phyloP scores from a whole-genome alignment of 495 filamentous ascomycete genomes.

The Aspergillus carlsbadensis region DNA sequence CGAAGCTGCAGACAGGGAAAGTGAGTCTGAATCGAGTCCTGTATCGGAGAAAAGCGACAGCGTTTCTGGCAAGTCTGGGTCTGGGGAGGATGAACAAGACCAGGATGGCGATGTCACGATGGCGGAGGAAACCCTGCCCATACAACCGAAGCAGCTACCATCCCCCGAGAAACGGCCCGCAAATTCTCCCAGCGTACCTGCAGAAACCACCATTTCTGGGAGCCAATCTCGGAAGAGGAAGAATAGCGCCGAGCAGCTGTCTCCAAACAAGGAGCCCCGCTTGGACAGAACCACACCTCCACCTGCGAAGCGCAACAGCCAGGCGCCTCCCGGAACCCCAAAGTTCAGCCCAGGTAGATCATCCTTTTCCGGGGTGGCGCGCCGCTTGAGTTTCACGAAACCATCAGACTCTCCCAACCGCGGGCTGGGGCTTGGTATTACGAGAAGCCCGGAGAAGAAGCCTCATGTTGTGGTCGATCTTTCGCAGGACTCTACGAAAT shows the following conservation, averaged over 20 bases:
- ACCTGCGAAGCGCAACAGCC: neutral
- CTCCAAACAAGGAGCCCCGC: slow-evolving; percentile 30
- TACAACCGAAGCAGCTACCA: neutral
- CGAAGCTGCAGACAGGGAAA: neutral
- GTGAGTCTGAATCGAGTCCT: slow-evolving; percentile 2
- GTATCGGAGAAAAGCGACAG: neutral
- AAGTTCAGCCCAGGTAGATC: slow-evolving; percentile 19
- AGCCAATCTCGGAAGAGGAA: slow-evolving; percentile 28
- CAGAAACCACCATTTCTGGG: neutral
- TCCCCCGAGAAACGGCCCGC: neutral
- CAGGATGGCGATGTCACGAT: slow-evolving; percentile 10
- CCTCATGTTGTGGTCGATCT: neutral
- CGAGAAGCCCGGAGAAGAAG: slow-evolving; percentile 26
- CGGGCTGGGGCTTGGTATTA: slow-evolving; percentile 34
- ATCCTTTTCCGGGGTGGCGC: slow-evolving; percentile 26
- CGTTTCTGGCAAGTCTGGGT: neutral
- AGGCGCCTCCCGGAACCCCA: neutral
- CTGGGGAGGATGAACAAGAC: neutral
- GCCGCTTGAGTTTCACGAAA: slow-evolving; percentile 20
- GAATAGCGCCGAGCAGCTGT: slow-evolving; percentile 17
- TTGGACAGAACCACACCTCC: slow-evolving; percentile 13
- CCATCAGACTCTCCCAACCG: slow-evolving; percentile 8
- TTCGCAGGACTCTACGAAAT: slow-evolving; percentile 12
- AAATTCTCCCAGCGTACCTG: neutral
- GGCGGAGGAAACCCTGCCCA: neutral